These are phyloP conservation scores for Patellifolia procumbens DNA, from an alignment of 179 eudicot species.

Conservation along the genomic window DNA sequence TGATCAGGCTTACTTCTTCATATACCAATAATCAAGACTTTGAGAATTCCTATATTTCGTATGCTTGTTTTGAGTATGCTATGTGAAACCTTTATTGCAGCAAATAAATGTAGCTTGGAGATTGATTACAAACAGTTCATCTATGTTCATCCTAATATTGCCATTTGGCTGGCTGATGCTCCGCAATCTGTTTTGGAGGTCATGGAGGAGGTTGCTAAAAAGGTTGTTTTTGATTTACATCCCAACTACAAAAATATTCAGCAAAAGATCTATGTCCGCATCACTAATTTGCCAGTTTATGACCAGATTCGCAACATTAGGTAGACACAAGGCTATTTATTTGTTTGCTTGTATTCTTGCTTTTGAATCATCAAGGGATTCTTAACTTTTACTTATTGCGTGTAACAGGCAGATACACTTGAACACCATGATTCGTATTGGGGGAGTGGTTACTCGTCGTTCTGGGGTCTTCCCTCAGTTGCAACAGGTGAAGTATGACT, in stretches of 20 bases:
- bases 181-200: slow-evolving; percentile 97
- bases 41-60: slow-evolving; percentile 5
- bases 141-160: slow-evolving; percentile 83
- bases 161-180: slow-evolving; percentile 98
- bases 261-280: slow-evolving; percentile 79
- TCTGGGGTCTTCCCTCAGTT: slow-evolving; percentile 96
- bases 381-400: slow-evolving; percentile 1
- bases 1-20: too few relatives aligned
- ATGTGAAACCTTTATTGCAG: slow-evolving; percentile 41
- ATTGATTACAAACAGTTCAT: slow-evolving; percentile 90
- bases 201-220: slow-evolving; percentile 95
- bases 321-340: slow-evolving; percentile 34
- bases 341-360: not conserved
- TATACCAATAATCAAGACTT: too few relatives aligned
- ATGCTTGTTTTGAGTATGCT: not conserved
- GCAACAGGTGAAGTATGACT: slow-evolving; percentile 96
- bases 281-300: slow-evolving; percentile 86
- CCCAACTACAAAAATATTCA: slow-evolving; percentile 88
- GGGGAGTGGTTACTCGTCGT: slow-evolving; percentile 95
- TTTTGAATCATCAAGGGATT: not conserved
- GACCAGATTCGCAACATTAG: slow-evolving; percentile 95
- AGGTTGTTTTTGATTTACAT: slow-evolving; percentile 77
- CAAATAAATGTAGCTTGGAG: slow-evolving; percentile 93
- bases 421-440: slow-evolving; percentile 95
- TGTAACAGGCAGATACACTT: slow-evolving; percentile 81